Base-by-base conservation (phyloP, 2,329 filamentous ascomycete species). In the Colletotrichum sp. region DNA sequence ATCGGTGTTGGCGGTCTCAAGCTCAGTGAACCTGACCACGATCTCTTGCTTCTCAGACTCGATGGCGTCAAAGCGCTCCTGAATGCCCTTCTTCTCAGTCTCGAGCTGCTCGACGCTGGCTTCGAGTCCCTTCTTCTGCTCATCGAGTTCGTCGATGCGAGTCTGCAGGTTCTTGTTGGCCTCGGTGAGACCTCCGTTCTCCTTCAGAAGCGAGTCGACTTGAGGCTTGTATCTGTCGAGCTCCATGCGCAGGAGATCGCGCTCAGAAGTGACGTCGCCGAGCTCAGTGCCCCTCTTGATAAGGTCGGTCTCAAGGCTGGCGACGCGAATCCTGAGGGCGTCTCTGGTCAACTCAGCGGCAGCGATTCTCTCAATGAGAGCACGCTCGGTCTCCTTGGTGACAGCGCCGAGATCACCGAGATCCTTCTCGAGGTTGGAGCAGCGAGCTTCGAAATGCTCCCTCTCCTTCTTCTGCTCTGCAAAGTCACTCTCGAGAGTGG, bases 341-440 rank as follows among this genome's bases (percentile, higher is more conserved):
- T 78, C 76, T 36, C 76, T 78, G 18, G 68, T 69, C 36, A 78
- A 24, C 72, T 78, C 77, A 0, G 77, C 72, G 16, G 75, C 76
- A 39, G 76, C 77, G 26, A 78, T 73, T 3, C 71, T 62, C 70
- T 77, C 76, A n/a, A 78, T 76, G 63, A 77, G 70, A 6, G 76
- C 69, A 1, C 60, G 32, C 62, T 78, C 72, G 5, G 76, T 75
- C 28, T 69, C 69, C 21, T 68, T 77, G 34, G 71, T 75, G 24
- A 78, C 75, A 39, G 69, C 71, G 36, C 72, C 44, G n/a, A 49
- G 55, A 15, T 78, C 75, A 10, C 76, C 72, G 26, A 78, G 59
- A 26, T 75, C 76, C 18, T 68, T 76, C 67, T 69, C 57, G 15
- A 78, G 28, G 34, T 71, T 77, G 7, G 63, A 69, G 24, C 52